A percentile compares a stretch with the other conserved stretches of the same genome.
phyloP scores from a whole-genome alignment of 2,329 filamentous ascomycete genomes.

The Rutstroemia sp. region DNA sequence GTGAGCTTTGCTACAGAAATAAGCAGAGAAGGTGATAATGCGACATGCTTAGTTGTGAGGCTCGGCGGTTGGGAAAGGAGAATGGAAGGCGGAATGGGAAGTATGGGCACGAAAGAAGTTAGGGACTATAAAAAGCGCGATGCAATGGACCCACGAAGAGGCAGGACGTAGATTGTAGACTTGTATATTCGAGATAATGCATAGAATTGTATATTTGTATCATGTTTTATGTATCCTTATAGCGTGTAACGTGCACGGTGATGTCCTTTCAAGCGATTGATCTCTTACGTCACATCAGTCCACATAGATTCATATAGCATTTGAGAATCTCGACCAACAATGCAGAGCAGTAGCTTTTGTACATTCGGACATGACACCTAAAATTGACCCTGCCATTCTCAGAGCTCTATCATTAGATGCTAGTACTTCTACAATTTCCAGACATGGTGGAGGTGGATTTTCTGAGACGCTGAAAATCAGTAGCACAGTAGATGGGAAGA shows the following conservation, averaged over 20 bases:
- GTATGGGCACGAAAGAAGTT: slow-evolving; percentile 85
- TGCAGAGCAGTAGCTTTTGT: not conserved
- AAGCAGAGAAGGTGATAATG: slow-evolving; percentile 51
- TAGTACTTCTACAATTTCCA: slow-evolving; percentile 44
- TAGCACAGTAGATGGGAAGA: slow-evolving; percentile 28
- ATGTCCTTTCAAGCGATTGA: too few species aligned
- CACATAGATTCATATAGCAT: not conserved
- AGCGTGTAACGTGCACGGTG: not conserved
- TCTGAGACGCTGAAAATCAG: slow-evolving; percentile 58
- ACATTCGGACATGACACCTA: slow-evolving; percentile 33
- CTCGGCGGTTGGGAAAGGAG: slow-evolving; percentile 65
- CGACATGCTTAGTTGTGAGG: slow-evolving; percentile 59
- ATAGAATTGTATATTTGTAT: not conserved
- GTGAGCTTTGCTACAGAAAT: slow-evolving; percentile 88
- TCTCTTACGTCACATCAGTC: slow-evolving; percentile 4
- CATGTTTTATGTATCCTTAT: not conserved
- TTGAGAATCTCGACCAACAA: not conserved
- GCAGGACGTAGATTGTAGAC: slow-evolving; percentile 29
- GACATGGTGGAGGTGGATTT: slow-evolving; percentile 61
- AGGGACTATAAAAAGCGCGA: slow-evolving; percentile 76
- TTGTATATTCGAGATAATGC: not conserved
- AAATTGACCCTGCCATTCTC: slow-evolving; percentile 56
- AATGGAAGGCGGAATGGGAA: slow-evolving; percentile 79
- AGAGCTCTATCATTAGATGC: slow-evolving; percentile 49
- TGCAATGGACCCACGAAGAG: slow-evolving; percentile 71